phyloP scores from a whole-genome alignment of 225 moss, liverwort and hornwort species.

The Marchantia paleacea region DNA sequence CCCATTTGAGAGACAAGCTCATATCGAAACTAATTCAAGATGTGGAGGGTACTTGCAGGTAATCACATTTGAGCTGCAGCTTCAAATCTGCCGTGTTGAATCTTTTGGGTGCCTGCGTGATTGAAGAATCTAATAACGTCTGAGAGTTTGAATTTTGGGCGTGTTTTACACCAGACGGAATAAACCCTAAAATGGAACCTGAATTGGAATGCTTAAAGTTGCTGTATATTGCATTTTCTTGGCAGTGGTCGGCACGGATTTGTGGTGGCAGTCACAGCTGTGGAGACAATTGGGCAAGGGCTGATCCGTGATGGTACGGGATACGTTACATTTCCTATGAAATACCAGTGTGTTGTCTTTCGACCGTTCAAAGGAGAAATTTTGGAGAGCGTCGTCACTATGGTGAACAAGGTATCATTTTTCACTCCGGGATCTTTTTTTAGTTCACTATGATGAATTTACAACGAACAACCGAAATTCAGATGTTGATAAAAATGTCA shows the following conservation, averaged over 20 bases:
- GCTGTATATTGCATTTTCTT: background rate
- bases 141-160: background rate
- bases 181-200: background rate
- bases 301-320: conserved; percentile 90
- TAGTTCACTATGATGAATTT: no score
- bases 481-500: no score
- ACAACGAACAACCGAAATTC: no score
- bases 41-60: conserved; percentile 94
- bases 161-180: background rate
- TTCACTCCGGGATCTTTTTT: background rate
- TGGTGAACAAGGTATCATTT: conserved; percentile 77
- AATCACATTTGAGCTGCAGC: background rate
- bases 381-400: conserved; percentile 80
- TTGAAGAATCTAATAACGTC: background rate
- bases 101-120: background rate
- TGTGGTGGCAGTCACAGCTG: conserved; percentile 83
- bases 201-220: background rate
- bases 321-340: conserved; percentile 86
- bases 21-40: conserved; percentile 89
- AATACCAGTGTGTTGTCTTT: conserved; percentile 90
- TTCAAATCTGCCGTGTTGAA: background rate
- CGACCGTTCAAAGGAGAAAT: conserved; percentile 92
- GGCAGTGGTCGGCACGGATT: conserved; percentile 83
- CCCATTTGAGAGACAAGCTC: conserved; percentile 79
- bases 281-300: conserved; percentile 85